Percentiles rank a stretch among this genome's conserved stretches.
Conservation (phyloP, 257 asterid genomes). For the Plantago major region DNA sequence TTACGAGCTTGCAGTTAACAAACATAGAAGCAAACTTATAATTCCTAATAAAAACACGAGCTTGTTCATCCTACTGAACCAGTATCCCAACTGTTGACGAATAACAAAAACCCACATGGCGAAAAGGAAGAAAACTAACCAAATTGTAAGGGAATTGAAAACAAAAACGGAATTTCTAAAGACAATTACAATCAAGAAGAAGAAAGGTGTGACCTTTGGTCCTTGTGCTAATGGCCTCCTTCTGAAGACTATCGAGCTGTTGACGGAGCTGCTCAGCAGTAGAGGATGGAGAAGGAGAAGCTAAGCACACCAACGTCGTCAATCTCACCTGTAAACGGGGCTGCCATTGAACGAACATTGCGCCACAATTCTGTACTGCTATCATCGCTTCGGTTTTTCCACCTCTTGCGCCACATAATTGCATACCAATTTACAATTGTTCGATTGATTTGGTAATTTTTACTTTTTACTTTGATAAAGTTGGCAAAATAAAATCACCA, state of each 20-base stretch:
- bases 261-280: conserved; percentile 39
- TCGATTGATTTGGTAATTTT: too few relatives aligned
- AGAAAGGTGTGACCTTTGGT: conserved; percentile 31
- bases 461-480: too few relatives aligned
- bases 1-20: neutral
- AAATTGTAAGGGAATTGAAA: neutral
- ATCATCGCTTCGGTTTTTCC: conserved; percentile 17
- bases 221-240: conserved; percentile 36
- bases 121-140: neutral
- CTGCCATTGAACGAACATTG: conserved; percentile 30
- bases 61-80: neutral
- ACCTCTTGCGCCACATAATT: too few relatives aligned
- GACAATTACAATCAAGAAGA: neutral
- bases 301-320: conserved; percentile 19
- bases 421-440: too few relatives aligned
- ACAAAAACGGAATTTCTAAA: neutral
- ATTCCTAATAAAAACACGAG: conserved; percentile 1
- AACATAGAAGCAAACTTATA: neutral
- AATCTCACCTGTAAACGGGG: conserved; percentile 14
- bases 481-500: too few relatives aligned
- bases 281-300: conserved; percentile 26
- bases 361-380: conserved; percentile 27
- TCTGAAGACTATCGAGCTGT: conserved; percentile 46
- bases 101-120: neutral
- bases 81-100: neutral